A percentile compares a stretch with the other conserved stretches of the same genome.
phyloP scores from a whole-genome alignment of 2,329 filamentous ascomycete species.

The Tothia fuscella region DNA sequence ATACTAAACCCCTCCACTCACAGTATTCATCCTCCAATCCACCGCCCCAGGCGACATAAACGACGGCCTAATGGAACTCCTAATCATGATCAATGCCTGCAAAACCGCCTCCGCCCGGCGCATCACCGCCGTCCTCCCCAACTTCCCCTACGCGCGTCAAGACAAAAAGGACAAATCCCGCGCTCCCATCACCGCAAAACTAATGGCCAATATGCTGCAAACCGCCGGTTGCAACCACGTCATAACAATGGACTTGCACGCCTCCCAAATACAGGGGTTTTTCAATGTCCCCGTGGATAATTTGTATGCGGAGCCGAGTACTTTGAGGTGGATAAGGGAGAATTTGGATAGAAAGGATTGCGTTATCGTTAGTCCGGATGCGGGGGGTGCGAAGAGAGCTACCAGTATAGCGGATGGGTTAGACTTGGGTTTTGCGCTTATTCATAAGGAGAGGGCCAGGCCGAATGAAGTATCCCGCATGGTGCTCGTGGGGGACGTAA shows the following conservation, averaged over 20 bases:
- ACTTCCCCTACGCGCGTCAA: conserved; percentile 92
- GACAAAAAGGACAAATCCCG: conserved; percentile 96
- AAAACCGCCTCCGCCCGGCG: conserved; percentile 73
- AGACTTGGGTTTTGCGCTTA: conserved; percentile 82
- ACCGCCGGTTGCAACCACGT: conserved; percentile 87
- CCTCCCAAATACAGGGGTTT: conserved; percentile 89
- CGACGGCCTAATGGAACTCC: conserved; percentile 92
- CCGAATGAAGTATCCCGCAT: conserved; percentile 85
- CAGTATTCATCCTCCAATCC: conserved; percentile 91
- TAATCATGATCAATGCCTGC: conserved; percentile 98
- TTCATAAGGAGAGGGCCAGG: conserved; percentile 92
- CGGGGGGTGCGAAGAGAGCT: conserved; percentile 84
- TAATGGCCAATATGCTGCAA: conserved; percentile 96
- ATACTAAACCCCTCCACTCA: conserved; percentile 13
- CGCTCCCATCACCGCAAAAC: conserved; percentile 89
- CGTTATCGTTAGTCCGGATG: conserved; percentile 90
- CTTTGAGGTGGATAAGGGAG: conserved; percentile 81
- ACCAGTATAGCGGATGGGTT: conserved; percentile 88
- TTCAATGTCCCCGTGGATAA: conserved; percentile 77
- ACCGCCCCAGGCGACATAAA: conserved; percentile 95
- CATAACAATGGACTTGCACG: conserved; percentile 94
- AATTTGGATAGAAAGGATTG: conserved; percentile 72
- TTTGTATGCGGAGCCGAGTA: conserved; percentile 87
- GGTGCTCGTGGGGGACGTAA: conserved; percentile 91
- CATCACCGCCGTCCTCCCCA: conserved; percentile 90